Percentiles rank a stretch among this genome's conserved stretches.
Evolutionary conservation across 257 asterid genomes (phyloP).

Genomic region (Cinchona pubescens): DNA sequence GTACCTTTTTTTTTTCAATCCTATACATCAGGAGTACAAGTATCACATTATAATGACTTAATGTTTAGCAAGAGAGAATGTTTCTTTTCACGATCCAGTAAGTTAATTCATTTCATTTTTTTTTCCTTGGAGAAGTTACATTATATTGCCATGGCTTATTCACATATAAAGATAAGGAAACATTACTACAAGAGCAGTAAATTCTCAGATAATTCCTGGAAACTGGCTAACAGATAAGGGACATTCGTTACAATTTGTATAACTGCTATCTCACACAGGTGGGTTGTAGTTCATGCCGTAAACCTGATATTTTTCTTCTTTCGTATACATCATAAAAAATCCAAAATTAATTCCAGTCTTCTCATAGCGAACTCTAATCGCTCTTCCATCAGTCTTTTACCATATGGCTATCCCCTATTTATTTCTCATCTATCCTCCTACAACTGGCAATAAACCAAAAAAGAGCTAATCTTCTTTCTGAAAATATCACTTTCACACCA

Average conservation of each 20-base stretch:
- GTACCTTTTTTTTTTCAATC: not conserved
- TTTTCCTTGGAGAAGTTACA: not conserved
- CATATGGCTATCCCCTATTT: not conserved
- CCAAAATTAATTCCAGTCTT: not conserved
- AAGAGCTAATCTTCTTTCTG: not conserved
- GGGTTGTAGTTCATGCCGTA: not conserved
- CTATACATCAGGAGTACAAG: not conserved
- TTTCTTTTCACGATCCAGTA: not conserved
- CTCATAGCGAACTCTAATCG: not conserved
- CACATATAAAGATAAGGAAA: not conserved
- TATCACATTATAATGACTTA: not conserved
- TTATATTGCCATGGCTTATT: not conserved
- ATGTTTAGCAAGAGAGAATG: not conserved
- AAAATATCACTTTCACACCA: not conserved
- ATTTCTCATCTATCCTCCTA: not conserved
- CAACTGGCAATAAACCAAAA: not conserved
- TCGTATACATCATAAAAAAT: not conserved
- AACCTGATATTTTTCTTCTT: not conserved
- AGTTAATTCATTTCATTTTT: not conserved
- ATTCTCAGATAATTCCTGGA: not conserved
- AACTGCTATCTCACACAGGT: not conserved
- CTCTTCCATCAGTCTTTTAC: not conserved
- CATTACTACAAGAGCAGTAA: not conserved
- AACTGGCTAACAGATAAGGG: not conserved
- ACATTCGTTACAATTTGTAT: too few species aligned